Evolutionary conservation across 495 filamentous ascomycete genomes (phyloP), one percentile per base, ranked within the genome.

Genomic region (Daldinia decipiens): DNA sequence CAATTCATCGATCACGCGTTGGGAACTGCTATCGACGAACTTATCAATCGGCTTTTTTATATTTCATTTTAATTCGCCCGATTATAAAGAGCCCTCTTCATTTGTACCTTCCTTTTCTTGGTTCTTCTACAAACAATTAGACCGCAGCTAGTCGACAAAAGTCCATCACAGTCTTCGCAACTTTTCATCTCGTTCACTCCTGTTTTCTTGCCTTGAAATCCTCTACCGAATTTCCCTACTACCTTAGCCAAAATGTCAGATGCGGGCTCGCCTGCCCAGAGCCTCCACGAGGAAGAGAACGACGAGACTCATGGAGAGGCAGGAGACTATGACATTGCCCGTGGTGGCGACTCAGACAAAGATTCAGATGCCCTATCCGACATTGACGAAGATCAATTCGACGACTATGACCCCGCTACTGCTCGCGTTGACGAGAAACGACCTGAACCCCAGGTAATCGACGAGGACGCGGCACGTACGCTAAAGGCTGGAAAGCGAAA

Each of bases 311-410:
- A 68, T 47, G 63, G 71, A 19, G 80, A 83, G 50, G 67, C 80
- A 4, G 74, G 76, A n/a, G 78, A 79, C 43, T 73, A 80, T 13
- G 75, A 75, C 54, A 79, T 76, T 60, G 68, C 75, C 55, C 68
- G 80, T n/a, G 83, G 77, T 21, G 83, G 79, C 54, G 72, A 85
- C n/a, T 91, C 90, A 0, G 93, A 94, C 71, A 87, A 91, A 67
- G 92, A 95, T 34, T 93, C 92, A 11, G 83, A 85, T n/a, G 87
- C 92, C 59, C 87, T 97, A 15, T 98, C 94, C 9, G 95, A 99
- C 78, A 90, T 99, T 72, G 96, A 98, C 79, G 95, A 98, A 77
- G 91, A 91, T 51, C 90, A 96, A 77, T 97, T 99, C 79, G 92
- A 84, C 51, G 89, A 97, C 71, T 97, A 97, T 79, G 93, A 98